Evolutionary conservation across 345 rosid species (phyloP).

Genomic region (rapeseed (Brassica napus)): DNA sequence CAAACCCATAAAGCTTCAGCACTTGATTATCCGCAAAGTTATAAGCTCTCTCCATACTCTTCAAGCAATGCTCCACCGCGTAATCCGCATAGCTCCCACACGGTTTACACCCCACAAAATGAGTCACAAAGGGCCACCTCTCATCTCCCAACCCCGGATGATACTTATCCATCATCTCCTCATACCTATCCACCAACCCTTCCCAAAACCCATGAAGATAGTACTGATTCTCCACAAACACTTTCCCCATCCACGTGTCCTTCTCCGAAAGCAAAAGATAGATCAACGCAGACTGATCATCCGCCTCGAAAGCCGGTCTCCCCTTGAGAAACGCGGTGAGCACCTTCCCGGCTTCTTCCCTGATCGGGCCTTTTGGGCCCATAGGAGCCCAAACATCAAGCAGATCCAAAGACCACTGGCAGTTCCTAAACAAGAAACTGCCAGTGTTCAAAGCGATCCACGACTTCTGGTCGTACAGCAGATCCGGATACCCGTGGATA

Average conservation of each 20-base stretch:
- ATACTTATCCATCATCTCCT: constrained; percentile 95
- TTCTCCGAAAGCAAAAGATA: constrained; percentile 80
- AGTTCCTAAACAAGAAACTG: constrained; percentile 86
- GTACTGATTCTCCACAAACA: constrained; percentile 83
- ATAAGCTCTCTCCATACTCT: constrained; percentile 94
- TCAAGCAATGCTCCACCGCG: constrained; percentile 80
- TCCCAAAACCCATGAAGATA: constrained; percentile 95
- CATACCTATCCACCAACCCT: constrained; percentile 85
- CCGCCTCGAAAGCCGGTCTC: constrained; percentile 88
- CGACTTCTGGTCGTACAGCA: constrained; percentile 77
- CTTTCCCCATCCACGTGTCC: constrained; percentile 84
- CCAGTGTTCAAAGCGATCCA: constrained; percentile 98
- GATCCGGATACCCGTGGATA: constrained; percentile 88
- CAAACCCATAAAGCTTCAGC: constrained; percentile 79
- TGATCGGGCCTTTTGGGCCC: constrained; percentile 83
- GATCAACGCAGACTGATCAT: constrained; percentile 93
- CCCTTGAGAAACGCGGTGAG: constrained; percentile 84
- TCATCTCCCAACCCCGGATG: constrained; percentile 94
- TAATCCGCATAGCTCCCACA: constrained; percentile 98
- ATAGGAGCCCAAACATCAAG: constrained; percentile 95
- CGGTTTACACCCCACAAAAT: constrained; percentile 94
- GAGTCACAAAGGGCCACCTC: constrained; percentile 96
- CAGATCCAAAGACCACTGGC: constrained; percentile 93
- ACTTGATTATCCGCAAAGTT: constrained; percentile 96
- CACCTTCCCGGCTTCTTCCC: constrained; percentile 92